Evolutionary conservation across 2,329 filamentous ascomycete genomes (phyloP).

Genomic region (Knufia fluminis): DNA sequence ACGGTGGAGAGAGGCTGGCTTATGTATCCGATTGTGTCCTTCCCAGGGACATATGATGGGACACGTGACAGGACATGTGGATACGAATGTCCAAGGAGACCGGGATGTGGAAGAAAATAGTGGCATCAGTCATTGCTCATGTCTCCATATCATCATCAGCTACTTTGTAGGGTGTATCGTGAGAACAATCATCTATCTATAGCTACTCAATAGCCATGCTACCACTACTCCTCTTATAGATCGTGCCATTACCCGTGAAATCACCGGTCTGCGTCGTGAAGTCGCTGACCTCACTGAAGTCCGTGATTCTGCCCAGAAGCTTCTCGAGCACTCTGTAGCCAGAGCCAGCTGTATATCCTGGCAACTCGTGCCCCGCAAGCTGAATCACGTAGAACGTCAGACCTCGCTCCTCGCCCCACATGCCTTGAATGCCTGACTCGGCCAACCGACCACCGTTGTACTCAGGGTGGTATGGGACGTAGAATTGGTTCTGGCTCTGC

Average conservation of each 20-base stretch:
- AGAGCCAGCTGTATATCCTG: constrained; percentile 43
- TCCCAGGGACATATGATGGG: too few relatives aligned
- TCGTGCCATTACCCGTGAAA: not conserved
- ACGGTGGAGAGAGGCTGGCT: too few relatives aligned
- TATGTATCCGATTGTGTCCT: too few relatives aligned
- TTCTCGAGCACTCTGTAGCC: constrained; percentile 66
- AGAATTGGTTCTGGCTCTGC: constrained; percentile 28
- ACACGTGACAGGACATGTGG: too few relatives aligned
- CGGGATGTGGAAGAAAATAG: too few relatives aligned
- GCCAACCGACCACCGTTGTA: constrained; percentile 30
- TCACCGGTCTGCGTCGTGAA: constrained; percentile 12
- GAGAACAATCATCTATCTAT: too few relatives aligned
- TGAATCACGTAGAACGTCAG: constrained; percentile 30
- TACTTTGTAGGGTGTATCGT: too few relatives aligned
- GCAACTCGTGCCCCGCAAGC: constrained; percentile 20
- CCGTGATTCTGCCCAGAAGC: constrained; percentile 52
- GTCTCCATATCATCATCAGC: too few relatives aligned
- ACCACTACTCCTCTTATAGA: too few relatives aligned
- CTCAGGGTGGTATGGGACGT: constrained; percentile 37
- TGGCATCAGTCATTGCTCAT: too few relatives aligned
- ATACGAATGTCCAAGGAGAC: too few relatives aligned
- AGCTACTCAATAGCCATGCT: too few relatives aligned
- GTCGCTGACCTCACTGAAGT: constrained; percentile 7
- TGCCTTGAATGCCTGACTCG: constrained; percentile 33
- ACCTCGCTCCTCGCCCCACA: constrained; percentile 35